These are phyloP conservation scores for Yamadazyma taylorii DNA, from an alignment of 1,139 yeast species.

Conservation along the genomic window DNA sequence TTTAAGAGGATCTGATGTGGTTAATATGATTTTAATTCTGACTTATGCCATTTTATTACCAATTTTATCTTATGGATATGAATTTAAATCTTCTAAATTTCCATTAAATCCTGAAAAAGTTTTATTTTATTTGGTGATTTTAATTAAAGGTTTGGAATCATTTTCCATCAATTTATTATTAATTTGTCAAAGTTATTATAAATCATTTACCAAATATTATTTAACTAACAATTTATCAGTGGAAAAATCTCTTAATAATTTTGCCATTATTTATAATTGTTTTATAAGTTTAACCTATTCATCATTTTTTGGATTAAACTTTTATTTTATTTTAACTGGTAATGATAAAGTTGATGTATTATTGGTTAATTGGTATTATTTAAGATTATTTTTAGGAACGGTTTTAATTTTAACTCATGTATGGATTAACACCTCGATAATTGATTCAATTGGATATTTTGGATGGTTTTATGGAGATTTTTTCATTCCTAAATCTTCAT, in stretches of 20 bases:
- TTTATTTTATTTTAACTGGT: conserved; percentile 28
- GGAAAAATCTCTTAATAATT: conserved; percentile 69
- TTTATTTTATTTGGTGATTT: conserved; percentile 47
- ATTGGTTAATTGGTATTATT: conserved; percentile 45
- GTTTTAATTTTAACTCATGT: conserved; percentile 60
- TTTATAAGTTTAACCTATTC: conserved; percentile 47
- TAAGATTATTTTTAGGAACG: conserved; percentile 59
- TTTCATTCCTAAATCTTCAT: conserved; percentile 54
- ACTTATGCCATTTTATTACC: conserved; percentile 49
- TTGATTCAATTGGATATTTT: conserved; percentile 75
- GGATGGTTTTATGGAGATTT: conserved; percentile 94
- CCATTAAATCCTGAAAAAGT: conserved; percentile 2
- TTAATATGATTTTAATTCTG: conserved; percentile 49
- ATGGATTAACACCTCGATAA: conserved; percentile 72
- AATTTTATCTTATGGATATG: conserved; percentile 32
- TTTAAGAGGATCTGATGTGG: conserved; percentile 64
- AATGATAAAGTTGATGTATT: conserved; percentile 16
- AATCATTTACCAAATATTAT: conserved; percentile 66
- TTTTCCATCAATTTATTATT: conserved; percentile 54
- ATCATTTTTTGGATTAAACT: conserved; percentile 44
- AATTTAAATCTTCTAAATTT: conserved; percentile 1
- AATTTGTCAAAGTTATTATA: conserved; percentile 59
- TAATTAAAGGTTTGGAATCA: conserved; percentile 54
- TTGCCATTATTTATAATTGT: conserved; percentile 72
- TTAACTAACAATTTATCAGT: conserved; percentile 68